A percentile compares a stretch with the other conserved stretches of the same genome.
Conservation (phyloP, 148 eudicot genomes). For the Arbutus unedo region DNA sequence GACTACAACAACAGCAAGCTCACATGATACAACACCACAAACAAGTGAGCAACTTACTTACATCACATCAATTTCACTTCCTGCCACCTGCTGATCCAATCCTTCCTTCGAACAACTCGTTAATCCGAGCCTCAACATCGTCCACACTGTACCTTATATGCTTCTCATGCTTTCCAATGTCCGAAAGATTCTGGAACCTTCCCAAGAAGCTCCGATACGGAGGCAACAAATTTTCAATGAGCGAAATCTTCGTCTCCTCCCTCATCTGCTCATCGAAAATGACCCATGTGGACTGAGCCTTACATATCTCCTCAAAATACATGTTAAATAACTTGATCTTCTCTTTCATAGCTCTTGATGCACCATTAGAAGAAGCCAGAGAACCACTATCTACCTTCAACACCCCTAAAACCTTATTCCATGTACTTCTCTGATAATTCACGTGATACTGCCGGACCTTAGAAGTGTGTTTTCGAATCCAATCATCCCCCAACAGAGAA, state of each 20-base stretch:
- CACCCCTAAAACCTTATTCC: constrained; percentile 72
- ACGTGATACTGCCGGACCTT: constrained; percentile 70
- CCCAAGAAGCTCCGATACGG: constrained; percentile 74
- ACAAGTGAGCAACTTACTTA: constrained; percentile 15
- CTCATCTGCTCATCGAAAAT: constrained; percentile 75
- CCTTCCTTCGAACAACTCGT: constrained; percentile 66
- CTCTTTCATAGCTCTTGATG: constrained; percentile 55
- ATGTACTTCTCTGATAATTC: constrained; percentile 78
- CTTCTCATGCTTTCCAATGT: constrained; percentile 69
- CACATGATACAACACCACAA: constrained; percentile 25
- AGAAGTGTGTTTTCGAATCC: constrained; percentile 70
- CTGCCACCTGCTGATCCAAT: constrained; percentile 29
- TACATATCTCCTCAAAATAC: constrained; percentile 67
- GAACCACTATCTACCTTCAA: constrained; percentile 58
- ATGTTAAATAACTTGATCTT: constrained; percentile 71
- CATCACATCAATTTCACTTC: constrained; percentile 26
- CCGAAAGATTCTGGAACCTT: constrained; percentile 51
- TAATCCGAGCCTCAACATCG: constrained; percentile 69
- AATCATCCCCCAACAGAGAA: constrained; percentile 75
- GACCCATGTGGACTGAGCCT: constrained; percentile 70
- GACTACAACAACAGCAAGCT: constrained; percentile 15
- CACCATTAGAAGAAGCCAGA: constrained; percentile 35
- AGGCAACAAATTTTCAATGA: constrained; percentile 43
- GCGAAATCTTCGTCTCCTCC: constrained; percentile 66
- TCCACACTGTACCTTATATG: constrained; percentile 67